Evolutionary conservation across 2,329 filamentous ascomycete species (phyloP), one percentile per base, ranked within the genome.

Genomic region (Botrytis porri): DNA sequence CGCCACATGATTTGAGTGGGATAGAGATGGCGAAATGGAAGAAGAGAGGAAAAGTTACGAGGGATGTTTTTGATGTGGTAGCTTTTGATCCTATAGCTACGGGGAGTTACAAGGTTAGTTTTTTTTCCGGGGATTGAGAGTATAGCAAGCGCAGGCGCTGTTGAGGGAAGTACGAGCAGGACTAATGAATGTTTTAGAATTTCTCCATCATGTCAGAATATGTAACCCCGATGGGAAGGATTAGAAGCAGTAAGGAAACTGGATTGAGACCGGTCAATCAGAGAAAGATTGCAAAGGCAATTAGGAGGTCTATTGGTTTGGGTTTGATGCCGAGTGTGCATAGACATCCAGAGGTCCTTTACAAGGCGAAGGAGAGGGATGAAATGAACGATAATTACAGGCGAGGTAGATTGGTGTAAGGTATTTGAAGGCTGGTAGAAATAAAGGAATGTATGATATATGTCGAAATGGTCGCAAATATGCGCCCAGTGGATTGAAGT

Each of bases 311-410:
- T 32, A 91, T 98, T 79, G 96, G 95, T 1, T 87, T 98, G 80
- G 96, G 96, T 25, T 85, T 98, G 74, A 94, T 98, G 87, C 96
- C 96, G 37, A 97, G 91, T 81, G 92, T 97, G 72, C 93, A 99
- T 84, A 86, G 86, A 77, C 96, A 99, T 84, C 96, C 96, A 5
- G 93, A 97, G 82, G 86, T 97, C 73, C 82, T 97, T 41, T 78
- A 80, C 43, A 77, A 76, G 70, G 62, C 69, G 29, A 54, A 66
- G 25, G 57, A 61, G 25, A 77, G 61, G 61, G 35, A n/a, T 25
- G 37, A 39, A 32, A 45, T 25, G 62, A 63, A 72, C n/a, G 65
- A 69, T 22, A 57, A 69, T 29, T 69, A 57, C n/a, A 57, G 32
- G 32, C 25, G 32, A 43, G 65, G 48, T 43, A 20, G 16, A 29